These are phyloP conservation scores for Phytophthora gonapodyides DNA, from an alignment of 352 stramenopile genomes.

Conservation along the genomic window DNA sequence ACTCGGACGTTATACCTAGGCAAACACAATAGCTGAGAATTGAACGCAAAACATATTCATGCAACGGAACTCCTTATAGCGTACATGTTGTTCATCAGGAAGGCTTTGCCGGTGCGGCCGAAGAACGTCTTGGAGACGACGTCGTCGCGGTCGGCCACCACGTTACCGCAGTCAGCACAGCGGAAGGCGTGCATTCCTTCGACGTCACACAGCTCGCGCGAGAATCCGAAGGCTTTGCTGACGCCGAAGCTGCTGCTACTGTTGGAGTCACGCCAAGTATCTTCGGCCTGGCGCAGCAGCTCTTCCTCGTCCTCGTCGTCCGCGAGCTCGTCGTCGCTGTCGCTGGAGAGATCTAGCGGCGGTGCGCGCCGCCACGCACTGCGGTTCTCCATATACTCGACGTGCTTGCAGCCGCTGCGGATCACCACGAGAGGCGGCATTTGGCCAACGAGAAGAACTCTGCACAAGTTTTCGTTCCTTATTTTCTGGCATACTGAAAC, in stretches of 20 bases:
- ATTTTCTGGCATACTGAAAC: constrained; percentile 8
- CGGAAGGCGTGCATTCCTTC: constrained; percentile 58
- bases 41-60: not conserved
- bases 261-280: constrained; percentile 14
- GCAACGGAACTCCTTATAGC: constrained; percentile 2
- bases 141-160: constrained; percentile 71
- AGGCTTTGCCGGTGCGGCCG: constrained; percentile 73
- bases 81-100: constrained; percentile 81
- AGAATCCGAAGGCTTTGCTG: constrained; percentile 43
- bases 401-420: constrained; percentile 57
- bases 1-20: constrained; percentile 71
- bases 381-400: constrained; percentile 71
- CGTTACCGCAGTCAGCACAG: constrained; percentile 64
- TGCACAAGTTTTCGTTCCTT: constrained; percentile 20
- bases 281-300: constrained; percentile 29
- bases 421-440: constrained; percentile 83
- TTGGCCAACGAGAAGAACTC: no score
- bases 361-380: constrained; percentile 43
- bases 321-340: constrained; percentile 32
- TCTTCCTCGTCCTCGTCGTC: constrained; percentile 34
- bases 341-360: constrained; percentile 22
- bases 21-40: constrained; percentile 5
- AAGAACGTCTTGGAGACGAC: constrained; percentile 84
- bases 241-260: constrained; percentile 14
- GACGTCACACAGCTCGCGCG: constrained; percentile 51